phyloP scores from a whole-genome alignment of 495 filamentous ascomycete genomes.

The Penicillium antarcticum region DNA sequence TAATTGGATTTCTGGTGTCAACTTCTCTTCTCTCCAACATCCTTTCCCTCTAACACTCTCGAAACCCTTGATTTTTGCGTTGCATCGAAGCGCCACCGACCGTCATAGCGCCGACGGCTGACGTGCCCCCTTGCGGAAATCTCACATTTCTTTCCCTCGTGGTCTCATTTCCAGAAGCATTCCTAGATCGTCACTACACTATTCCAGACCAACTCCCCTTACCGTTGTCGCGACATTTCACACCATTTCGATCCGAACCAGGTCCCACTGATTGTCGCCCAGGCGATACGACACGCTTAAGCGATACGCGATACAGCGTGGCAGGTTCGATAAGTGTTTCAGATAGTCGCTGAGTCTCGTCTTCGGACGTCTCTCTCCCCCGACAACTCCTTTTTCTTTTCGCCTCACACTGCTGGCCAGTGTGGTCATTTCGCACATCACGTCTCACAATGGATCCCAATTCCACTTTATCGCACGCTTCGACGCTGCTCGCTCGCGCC shows the following conservation, averaged over 20 bases:
- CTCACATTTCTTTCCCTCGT: slow-evolving; percentile 5
- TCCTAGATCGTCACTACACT: slow-evolving; percentile 11
- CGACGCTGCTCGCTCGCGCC: slow-evolving; percentile 47
- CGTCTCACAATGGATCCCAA: slow-evolving; percentile 42
- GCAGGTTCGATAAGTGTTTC: slow-evolving; percentile 18
- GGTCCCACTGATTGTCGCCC: slow-evolving; percentile 1
- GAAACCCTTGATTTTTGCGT: neutral
- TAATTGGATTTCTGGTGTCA: neutral
- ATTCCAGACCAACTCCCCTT: neutral
- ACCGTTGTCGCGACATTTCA: neutral
- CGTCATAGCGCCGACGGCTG: neutral
- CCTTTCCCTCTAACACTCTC: neutral
- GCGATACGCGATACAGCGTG: slow-evolving; percentile 1
- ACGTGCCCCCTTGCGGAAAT: slow-evolving; percentile 2
- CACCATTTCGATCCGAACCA: neutral
- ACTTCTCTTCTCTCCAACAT: neutral
- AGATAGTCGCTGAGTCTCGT: slow-evolving; percentile 24
- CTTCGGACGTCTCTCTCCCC: slow-evolving; percentile 24
- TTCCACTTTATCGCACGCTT: slow-evolving; percentile 33
- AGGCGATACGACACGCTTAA: slow-evolving; percentile 19
- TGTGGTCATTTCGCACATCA: slow-evolving; percentile 5
- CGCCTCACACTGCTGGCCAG: slow-evolving; percentile 29
- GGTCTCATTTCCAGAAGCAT: slow-evolving; percentile 20
- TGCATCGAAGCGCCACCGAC: neutral
- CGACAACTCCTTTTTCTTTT: neutral